These are phyloP conservation scores for Excoecaria agallocha DNA, from an alignment of 345 rosid genomes.

Conservation along the genomic window DNA sequence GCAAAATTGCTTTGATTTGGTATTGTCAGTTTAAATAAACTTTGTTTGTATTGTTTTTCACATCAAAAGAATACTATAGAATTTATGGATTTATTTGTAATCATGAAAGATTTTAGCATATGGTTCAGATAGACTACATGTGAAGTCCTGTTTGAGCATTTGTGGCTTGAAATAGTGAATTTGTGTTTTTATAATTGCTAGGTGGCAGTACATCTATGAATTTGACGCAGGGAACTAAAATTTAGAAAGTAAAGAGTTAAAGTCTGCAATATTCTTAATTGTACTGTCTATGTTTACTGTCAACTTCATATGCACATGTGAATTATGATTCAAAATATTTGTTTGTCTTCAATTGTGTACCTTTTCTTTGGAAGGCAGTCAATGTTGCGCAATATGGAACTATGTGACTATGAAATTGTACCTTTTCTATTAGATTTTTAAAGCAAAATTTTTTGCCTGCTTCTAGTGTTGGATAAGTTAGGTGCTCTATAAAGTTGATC, in stretches of 20 bases:
- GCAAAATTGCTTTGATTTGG: neutral
- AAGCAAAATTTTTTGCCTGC: neutral
- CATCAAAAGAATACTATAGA: neutral
- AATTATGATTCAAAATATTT: neutral
- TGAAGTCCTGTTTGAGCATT: neutral
- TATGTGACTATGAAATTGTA: too few species aligned
- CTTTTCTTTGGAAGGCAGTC: too few species aligned
- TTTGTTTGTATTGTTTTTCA: neutral
- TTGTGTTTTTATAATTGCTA: neutral
- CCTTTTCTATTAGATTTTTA: too few species aligned
- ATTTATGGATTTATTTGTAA: constrained; percentile 1
- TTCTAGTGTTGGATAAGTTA: neutral
- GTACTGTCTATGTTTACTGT: neutral
- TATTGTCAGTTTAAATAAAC: neutral
- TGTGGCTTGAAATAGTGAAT: neutral
- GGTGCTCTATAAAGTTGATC: neutral
- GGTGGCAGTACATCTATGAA: neutral
- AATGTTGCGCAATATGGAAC: too few species aligned
- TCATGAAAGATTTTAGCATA: neutral
- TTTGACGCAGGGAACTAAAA: neutral
- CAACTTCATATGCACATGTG: neutral
- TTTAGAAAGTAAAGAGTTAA: neutral
- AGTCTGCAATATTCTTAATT: neutral
- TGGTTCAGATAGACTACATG: neutral
- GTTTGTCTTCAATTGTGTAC: too few species aligned